These are phyloP conservation scores for Mycena rebaudengoi DNA, from an alignment of 768 basidiomycete genomes.

Conservation along the genomic window DNA sequence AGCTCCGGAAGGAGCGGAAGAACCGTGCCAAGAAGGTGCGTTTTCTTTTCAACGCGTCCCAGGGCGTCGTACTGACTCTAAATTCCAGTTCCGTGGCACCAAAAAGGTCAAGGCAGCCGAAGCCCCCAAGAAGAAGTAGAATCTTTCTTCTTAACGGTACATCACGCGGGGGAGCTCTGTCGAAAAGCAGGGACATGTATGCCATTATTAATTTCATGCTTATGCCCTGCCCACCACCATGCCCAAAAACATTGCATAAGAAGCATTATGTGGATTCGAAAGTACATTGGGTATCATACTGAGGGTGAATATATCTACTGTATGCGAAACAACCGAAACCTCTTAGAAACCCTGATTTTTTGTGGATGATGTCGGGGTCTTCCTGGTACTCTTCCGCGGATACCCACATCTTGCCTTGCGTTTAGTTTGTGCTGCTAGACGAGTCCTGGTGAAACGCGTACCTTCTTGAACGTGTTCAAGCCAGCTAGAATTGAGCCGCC, in stretches of 20 bases:
- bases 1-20: slow-evolving; percentile 99
- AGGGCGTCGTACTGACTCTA: slow-evolving; percentile 24
- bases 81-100: slow-evolving; percentile 85
- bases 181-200: slow-evolving; percentile 42
- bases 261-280: slow-evolving; percentile 31
- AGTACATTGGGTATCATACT: slow-evolving; percentile 41
- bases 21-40: slow-evolving; percentile 97
- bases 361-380: slow-evolving; percentile 98
- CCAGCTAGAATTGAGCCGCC: slow-evolving; percentile 97
- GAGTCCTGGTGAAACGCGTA: slow-evolving; percentile 34
- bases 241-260: slow-evolving; percentile 31
- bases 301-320: slow-evolving; percentile 30
- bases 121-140: slow-evolving; percentile 92
- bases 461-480: slow-evolving; percentile 97
- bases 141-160: slow-evolving; percentile 27
- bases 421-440: slow-evolving; percentile 18
- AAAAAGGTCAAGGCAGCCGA: slow-evolving; percentile 95
- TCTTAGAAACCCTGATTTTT: slow-evolving; percentile 85
- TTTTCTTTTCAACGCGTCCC: not conserved
- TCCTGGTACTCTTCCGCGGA: slow-evolving; percentile 99
- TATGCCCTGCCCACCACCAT: slow-evolving; percentile 48
- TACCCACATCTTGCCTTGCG: slow-evolving; percentile 90
- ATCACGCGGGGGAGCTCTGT: slow-evolving; percentile 31
- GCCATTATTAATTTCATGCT: slow-evolving; percentile 49
- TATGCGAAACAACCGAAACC: slow-evolving; percentile 23